phyloP scores from a whole-genome alignment of 805 yeast genomes.

The Wickerhamomyces sydowiorum region DNA sequence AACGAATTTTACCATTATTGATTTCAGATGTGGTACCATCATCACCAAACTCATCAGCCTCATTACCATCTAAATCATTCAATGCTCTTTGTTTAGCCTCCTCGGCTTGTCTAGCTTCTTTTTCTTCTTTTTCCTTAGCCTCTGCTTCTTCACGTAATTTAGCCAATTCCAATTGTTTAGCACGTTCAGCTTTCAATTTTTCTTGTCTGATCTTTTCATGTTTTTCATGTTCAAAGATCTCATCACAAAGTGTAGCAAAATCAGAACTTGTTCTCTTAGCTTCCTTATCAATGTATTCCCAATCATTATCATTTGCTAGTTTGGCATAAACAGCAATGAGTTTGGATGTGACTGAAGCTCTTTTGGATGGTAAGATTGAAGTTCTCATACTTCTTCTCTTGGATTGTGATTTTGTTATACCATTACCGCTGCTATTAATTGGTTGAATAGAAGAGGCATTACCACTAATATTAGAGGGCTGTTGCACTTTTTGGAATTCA shows the following conservation, averaged over 20 bases:
- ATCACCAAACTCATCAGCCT: slow-evolving; percentile 13
- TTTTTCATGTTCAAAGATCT: slow-evolving; percentile 66
- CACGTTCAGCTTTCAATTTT: slow-evolving; percentile 36
- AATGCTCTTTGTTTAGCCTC: slow-evolving; percentile 9
- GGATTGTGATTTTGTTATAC: background rate
- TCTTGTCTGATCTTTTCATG: slow-evolving; percentile 50
- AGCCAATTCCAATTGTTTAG: slow-evolving; percentile 35
- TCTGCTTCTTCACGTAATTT: slow-evolving; percentile 21
- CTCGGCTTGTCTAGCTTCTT: slow-evolving; percentile 13
- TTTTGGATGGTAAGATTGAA: slow-evolving; percentile 39
- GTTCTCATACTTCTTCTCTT: slow-evolving; percentile 28
- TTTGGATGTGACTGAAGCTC: slow-evolving; percentile 70
- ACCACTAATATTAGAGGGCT: no score
- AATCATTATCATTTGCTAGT: slow-evolving; percentile 51
- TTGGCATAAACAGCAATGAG: slow-evolving; percentile 69
- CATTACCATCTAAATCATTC: slow-evolving; percentile 9
- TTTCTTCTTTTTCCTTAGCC: slow-evolving; percentile 18
- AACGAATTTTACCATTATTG: slow-evolving; percentile 22
- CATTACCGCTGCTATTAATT: slow-evolving; percentile 15
- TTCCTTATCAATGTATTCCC: slow-evolving; percentile 67
- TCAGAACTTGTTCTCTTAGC: slow-evolving; percentile 73
- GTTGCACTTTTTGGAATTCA: slow-evolving; percentile 4
- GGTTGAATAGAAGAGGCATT: slow-evolving; percentile 21
- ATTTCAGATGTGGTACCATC: slow-evolving; percentile 9
- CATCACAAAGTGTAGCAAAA: slow-evolving; percentile 73